phyloP scores from a whole-genome alignment of 345 rosid species.

The Arabidopsis thaliana region TAIR10.1 NC_003070.9:17452501-17453000 shows the following conservation, averaged over 20 bases:
- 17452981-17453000: conserved; percentile 83
- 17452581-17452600: conserved; percentile 55
- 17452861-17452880: conserved; percentile 72
- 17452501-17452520: conserved; percentile 63
- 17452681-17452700: conserved; percentile 92
- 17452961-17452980: conserved; percentile 82
- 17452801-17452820: conserved; percentile 78
- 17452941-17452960: conserved; percentile 88
- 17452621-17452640: background rate
- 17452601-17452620: background rate
- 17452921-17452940: conserved; percentile 88
- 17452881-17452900: conserved; percentile 78
- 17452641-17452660: background rate
- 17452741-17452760: conserved; percentile 87
- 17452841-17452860: conserved; percentile 93
- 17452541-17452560: conserved; percentile 70
- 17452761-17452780: conserved; percentile 78
- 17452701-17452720: conserved; percentile 79
- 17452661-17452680: conserved; percentile 62
- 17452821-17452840: conserved; percentile 71
- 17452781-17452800: conserved; percentile 66
- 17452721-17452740: conserved; percentile 93
- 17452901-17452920: conserved; percentile 82
- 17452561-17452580: conserved; percentile 75
- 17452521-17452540: conserved; percentile 93